Evolutionary conservation across 768 basidiomycete species (phyloP).

Genomic region (Psilocybe subaeruginosa): DNA sequence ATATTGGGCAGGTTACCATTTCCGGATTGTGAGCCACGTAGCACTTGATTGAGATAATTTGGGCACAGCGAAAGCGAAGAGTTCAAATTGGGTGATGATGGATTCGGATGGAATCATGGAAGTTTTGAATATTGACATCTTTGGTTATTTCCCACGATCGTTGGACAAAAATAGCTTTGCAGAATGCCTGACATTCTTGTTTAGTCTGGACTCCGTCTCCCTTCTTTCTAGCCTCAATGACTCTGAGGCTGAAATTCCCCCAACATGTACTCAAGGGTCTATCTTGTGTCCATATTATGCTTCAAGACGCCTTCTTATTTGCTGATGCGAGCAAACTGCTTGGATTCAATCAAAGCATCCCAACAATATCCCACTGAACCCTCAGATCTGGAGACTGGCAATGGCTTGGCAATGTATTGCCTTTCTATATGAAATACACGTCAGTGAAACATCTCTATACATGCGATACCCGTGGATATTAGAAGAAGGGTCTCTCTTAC

Average conservation of each 20-base stretch:
- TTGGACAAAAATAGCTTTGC: neutral
- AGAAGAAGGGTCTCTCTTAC: neutral
- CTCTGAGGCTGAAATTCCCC: neutral
- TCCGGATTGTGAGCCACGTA: constrained; percentile 7
- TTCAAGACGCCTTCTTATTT: neutral
- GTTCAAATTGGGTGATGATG: neutral
- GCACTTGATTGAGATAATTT: neutral
- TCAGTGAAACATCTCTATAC: neutral
- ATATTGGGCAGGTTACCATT: constrained; percentile 37
- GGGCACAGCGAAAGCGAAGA: neutral
- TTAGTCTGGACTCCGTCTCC: neutral
- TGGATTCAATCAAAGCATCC: too few relatives aligned
- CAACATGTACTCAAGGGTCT: too few relatives aligned
- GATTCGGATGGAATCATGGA: too few relatives aligned
- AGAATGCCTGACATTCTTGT: too few relatives aligned
- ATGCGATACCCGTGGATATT: neutral
- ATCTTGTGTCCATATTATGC: neutral
- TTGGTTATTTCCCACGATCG: constrained; percentile 59
- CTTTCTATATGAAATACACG: neutral
- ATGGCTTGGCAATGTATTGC: neutral
- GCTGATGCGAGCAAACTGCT: too few relatives aligned
- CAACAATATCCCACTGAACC: too few relatives aligned
- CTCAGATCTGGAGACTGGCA: too few relatives aligned
- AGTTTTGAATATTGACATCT: neutral
- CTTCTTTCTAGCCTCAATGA: neutral